Conservation (phyloP, 768 basidiomycete genomes). For the Gymnopilus dilepis region DNA sequence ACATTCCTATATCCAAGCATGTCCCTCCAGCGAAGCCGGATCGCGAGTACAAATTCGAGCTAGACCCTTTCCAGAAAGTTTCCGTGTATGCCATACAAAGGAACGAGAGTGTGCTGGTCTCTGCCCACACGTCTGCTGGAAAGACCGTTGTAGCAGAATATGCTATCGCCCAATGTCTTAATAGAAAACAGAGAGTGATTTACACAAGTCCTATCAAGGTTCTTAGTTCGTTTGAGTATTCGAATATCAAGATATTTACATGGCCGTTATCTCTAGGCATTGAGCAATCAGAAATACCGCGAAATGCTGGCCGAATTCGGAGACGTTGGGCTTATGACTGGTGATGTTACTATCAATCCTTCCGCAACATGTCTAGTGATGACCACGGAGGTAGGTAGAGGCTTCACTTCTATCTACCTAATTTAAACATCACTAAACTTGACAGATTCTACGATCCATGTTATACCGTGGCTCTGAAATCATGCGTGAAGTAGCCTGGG, state of each 20-base stretch:
- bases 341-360: slow-evolving; percentile 98
- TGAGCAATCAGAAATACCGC: slow-evolving; percentile 98
- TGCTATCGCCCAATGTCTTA: slow-evolving; percentile 95
- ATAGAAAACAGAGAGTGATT: slow-evolving; percentile 93
- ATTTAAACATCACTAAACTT: too few relatives aligned
- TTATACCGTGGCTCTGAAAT: slow-evolving; percentile 98
- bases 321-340: slow-evolving; percentile 98
- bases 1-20: slow-evolving; percentile 89
- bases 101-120: slow-evolving; percentile 96
- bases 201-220: slow-evolving; percentile 99
- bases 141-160: slow-evolving; percentile 99
- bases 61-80: slow-evolving; percentile 97
- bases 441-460: slow-evolving; percentile 99
- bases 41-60: slow-evolving; percentile 91
- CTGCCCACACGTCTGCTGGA: slow-evolving; percentile 98
- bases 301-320: slow-evolving; percentile 98
- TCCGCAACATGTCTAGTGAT: slow-evolving; percentile 97
- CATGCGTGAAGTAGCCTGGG: slow-evolving; percentile 99
- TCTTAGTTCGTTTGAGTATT: slow-evolving; percentile 38
- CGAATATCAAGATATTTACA: slow-evolving; percentile 26
- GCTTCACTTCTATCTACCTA: too few relatives aligned
- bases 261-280: slow-evolving; percentile 61
- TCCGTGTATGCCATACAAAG: slow-evolving; percentile 95
- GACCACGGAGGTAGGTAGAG: slow-evolving; percentile 89
- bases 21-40: slow-evolving; percentile 91